Base-by-base conservation (phyloP, 371 early-diverging fungal genomes). In the Mortierella sp. region DNA sequence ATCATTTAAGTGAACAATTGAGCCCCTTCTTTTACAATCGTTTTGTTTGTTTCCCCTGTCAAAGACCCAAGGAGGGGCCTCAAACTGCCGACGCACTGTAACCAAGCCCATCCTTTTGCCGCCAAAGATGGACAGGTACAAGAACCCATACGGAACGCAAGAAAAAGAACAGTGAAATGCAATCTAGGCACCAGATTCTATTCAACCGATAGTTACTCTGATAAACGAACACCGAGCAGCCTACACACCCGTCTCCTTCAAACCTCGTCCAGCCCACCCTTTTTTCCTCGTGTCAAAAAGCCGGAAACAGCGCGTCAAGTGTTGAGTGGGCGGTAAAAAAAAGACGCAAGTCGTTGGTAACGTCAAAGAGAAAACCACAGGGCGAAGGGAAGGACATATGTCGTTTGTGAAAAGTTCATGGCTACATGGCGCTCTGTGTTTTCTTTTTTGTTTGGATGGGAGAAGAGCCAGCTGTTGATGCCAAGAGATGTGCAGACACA, bases 401-500 rank as follows among this genome's bases (percentile, higher is more conserved):
- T 37, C 9, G 37, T 37, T 8, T 59, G 34, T 5, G 34, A 2
- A 31, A 5, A 59, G 31, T 16, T 11, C 31, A 3, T 59, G 59
- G 5, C 31, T 31, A 5, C 34, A 31, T 31, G 28, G 43, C 43
- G 43, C 43, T 40, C 43, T 40, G 43, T 31, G 16, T 31, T 6
- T 59, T 26, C 43, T 55, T 31, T 59, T 31, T 19, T 37, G 37
- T 19, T 34, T 37, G 9, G 64, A 64, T 34, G 64, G 64, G 37
- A 64, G 21, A 64, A 21, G 5, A 37, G 37, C 31, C 64, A 16
- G 16, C 34, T 64, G 64, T 64, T 37, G 64, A 61, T 34, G 64
- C 64, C 64, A 64, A 64, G 64, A 64, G 64, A 64, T 64, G 64
- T 34, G 34, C 34, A 64, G 40, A 6, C 61, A 34, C 61, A 61